phyloP scores from a whole-genome alignment of 2,329 filamentous ascomycete genomes.

The Colletotrichum tabaci region DNA sequence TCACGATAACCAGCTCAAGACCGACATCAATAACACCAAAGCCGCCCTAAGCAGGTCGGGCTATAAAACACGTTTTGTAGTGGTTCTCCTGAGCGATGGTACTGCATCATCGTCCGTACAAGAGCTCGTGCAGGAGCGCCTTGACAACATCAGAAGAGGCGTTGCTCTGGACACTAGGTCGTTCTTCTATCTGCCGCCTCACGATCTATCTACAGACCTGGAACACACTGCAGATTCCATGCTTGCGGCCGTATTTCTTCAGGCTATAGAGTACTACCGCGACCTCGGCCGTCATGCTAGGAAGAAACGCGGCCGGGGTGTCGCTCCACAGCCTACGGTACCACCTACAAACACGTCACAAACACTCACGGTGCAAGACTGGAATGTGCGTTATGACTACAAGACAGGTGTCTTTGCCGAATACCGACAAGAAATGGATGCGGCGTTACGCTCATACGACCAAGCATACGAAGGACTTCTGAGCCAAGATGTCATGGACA shows the following conservation, averaged over 20 bases:
- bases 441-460: constrained; percentile 87
- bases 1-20: constrained; percentile 90
- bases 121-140: constrained; percentile 77
- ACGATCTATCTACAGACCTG: constrained; percentile 79
- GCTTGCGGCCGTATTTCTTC: constrained; percentile 79
- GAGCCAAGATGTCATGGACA: constrained; percentile 86
- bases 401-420: constrained; percentile 93
- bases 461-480: constrained; percentile 89
- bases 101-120: constrained; percentile 59
- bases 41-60: constrained; percentile 76
- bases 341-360: constrained; percentile 91
- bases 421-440: constrained; percentile 93
- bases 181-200: constrained; percentile 86
- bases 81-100: constrained; percentile 83
- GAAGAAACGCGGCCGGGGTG: constrained; percentile 86
- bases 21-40: constrained; percentile 85
- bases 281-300: constrained; percentile 93
- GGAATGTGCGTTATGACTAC: constrained; percentile 95
- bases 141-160: constrained; percentile 83
- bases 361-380: constrained; percentile 86
- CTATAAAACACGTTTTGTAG: constrained; percentile 83
- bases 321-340: constrained; percentile 84
- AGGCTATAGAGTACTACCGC: constrained; percentile 90
- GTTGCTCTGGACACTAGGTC: constrained; percentile 87
- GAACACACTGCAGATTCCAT: constrained; percentile 81